phyloP scores from a whole-genome alignment of 208 protist species.

The Leishmania guyanensis region DNA sequence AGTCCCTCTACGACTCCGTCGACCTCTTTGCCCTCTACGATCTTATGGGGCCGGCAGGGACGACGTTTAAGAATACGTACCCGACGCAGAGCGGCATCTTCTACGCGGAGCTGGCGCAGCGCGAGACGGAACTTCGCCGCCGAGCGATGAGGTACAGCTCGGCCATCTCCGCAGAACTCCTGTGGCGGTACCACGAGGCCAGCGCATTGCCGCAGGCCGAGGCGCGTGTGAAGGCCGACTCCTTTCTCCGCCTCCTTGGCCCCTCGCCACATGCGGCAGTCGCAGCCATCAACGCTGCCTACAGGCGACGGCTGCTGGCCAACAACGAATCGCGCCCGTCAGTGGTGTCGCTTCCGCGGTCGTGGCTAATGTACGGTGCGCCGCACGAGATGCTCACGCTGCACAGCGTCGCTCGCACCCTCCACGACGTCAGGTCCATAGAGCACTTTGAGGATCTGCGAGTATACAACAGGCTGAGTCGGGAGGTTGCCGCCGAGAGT shows the following conservation, averaged over 20 bases:
- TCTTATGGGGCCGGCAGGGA: constrained; percentile 67
- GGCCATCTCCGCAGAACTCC: constrained; percentile 22
- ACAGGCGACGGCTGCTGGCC: constrained; percentile 6
- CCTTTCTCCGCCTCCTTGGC: constrained; percentile 22
- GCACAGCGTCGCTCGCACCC: constrained; percentile 22
- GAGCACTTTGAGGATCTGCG: not conserved
- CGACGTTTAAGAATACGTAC: constrained; percentile 64
- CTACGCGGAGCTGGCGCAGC: constrained; percentile 40
- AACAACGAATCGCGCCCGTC: constrained; percentile 10
- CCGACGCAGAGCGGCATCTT: constrained; percentile 58
- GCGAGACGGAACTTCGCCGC: constrained; percentile 30
- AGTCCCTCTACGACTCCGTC: constrained; percentile 42
- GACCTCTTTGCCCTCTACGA: constrained; percentile 89
- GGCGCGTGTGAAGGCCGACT: not conserved
- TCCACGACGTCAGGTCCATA: not conserved
- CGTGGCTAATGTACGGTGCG: constrained; percentile 46
- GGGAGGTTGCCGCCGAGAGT: not conserved
- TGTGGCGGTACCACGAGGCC: constrained; percentile 14
- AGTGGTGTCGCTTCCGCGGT: constrained; percentile 23
- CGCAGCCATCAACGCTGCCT: constrained; percentile 3
- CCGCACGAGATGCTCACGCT: constrained; percentile 58
- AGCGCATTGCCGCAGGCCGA: not conserved
- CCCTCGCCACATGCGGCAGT: constrained; percentile 13
- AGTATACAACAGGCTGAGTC: constrained; percentile 1
- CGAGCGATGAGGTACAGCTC: constrained; percentile 22